phyloP scores from a whole-genome alignment of 495 filamentous ascomycete species.

The Monascus purpureus region DNA sequence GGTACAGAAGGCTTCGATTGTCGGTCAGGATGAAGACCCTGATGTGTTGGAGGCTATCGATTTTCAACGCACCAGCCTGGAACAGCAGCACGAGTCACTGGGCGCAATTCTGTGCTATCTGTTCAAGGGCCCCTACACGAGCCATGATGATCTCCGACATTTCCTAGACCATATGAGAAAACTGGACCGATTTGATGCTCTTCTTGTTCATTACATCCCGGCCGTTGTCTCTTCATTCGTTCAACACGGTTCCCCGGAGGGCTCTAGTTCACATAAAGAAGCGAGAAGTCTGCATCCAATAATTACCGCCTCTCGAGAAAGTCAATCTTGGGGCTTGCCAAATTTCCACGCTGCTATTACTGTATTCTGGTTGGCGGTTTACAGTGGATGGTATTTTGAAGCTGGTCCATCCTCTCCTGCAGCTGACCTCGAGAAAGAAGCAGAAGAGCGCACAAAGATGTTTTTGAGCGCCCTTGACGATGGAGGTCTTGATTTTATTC shows the following conservation, averaged over 20 bases:
- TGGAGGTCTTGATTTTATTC: constrained; percentile 80
- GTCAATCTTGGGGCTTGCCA: constrained; percentile 50
- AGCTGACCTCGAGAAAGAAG: constrained; percentile 49
- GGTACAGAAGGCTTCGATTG: constrained; percentile 50
- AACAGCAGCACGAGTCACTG: constrained; percentile 80
- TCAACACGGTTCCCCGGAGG: constrained; percentile 60
- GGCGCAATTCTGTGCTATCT: constrained; percentile 60
- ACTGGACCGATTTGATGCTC: constrained; percentile 56
- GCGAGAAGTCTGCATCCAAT: constrained; percentile 54
- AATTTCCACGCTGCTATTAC: constrained; percentile 62
- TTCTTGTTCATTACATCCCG: constrained; percentile 67
- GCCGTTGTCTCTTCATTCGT: constrained; percentile 57
- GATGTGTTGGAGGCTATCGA: constrained; percentile 57
- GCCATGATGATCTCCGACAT: constrained; percentile 53
- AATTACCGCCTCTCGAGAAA: constrained; percentile 48
- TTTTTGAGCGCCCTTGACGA: constrained; percentile 72
- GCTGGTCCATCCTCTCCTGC: constrained; percentile 38
- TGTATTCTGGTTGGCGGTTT: constrained; percentile 80
- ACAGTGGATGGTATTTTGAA: constrained; percentile 79
- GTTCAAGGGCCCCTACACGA: constrained; percentile 57
- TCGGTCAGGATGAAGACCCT: constrained; percentile 43
- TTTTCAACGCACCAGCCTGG: constrained; percentile 56
- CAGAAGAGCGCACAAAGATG: constrained; percentile 49
- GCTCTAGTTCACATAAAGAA: constrained; percentile 41
- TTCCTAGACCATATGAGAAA: constrained; percentile 51